Percentiles rank a stretch among this genome's conserved stretches.
These are phyloP conservation scores for Phylloporus arenicola DNA, from an alignment of 768 basidiomycete species.

Conservation along the genomic window DNA sequence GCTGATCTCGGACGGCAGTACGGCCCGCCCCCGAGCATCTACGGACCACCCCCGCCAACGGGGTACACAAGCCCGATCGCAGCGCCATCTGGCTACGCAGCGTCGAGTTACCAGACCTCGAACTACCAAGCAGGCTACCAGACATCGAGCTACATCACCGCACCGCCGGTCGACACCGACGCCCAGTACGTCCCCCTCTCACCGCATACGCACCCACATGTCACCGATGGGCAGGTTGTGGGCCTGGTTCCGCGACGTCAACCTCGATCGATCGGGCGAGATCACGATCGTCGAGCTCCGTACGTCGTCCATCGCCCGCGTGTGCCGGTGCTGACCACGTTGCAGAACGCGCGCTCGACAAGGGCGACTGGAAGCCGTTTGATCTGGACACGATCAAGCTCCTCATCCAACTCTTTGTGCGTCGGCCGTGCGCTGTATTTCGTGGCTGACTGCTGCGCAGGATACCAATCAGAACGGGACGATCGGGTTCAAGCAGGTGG, in stretches of 20 bases:
- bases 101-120: not conserved
- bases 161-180: constrained; percentile 52
- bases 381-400: constrained; percentile 85
- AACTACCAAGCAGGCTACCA: not conserved
- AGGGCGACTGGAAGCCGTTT: constrained; percentile 76
- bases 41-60: not conserved
- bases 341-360: constrained; percentile 43
- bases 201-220: too few species aligned
- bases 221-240: constrained; percentile 46
- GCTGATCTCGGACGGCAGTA: constrained; percentile 1
- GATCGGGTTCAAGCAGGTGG: constrained; percentile 73
- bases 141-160: constrained; percentile 3
- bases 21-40: constrained; percentile 9
- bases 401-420: constrained; percentile 73
- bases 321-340: not conserved
- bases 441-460: constrained; percentile 19
- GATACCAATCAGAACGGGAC: constrained; percentile 74
- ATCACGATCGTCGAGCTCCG: constrained; percentile 65
- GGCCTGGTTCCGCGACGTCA: constrained; percentile 68
- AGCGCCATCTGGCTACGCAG: constrained; percentile 12
- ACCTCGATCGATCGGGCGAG: constrained; percentile 60
- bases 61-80: constrained; percentile 5
- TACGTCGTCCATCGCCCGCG: constrained; percentile 32
- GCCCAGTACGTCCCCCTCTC: constrained; percentile 51
- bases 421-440: constrained; percentile 16